A percentile compares a stretch with the other conserved stretches of the same genome.
These are phyloP conservation scores for Phytopythium ostracodes DNA, from an alignment of 352 stramenopile species.

Conservation along the genomic window DNA sequence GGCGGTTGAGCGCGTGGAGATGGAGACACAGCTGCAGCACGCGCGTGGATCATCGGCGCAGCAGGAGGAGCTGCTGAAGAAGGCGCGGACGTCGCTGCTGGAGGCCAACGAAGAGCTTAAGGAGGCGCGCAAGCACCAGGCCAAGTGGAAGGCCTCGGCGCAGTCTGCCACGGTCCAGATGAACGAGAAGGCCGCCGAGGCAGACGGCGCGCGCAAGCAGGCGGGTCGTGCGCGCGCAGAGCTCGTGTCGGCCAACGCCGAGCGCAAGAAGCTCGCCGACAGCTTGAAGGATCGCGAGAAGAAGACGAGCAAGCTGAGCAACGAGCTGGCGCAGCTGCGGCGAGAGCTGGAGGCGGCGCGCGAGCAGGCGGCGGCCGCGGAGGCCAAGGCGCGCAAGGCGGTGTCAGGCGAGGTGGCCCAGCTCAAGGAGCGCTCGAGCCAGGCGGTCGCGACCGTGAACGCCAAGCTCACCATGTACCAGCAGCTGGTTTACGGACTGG, in stretches of 20 bases:
- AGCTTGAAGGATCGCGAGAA: slow-evolving; percentile 68
- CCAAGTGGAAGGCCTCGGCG: slow-evolving; percentile 74
- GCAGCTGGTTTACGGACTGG: slow-evolving; percentile 43
- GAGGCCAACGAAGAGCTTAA: slow-evolving; percentile 78
- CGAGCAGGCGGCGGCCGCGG: slow-evolving; percentile 20
- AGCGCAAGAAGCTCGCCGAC: slow-evolving; percentile 44
- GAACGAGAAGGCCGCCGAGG: slow-evolving; percentile 63
- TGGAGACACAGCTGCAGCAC: slow-evolving; percentile 36
- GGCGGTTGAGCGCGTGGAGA: slow-evolving; percentile 18
- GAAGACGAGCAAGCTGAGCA: slow-evolving; percentile 55
- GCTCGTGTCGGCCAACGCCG: slow-evolving; percentile 31
- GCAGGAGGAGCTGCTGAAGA: slow-evolving; percentile 71
- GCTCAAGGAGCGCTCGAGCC: slow-evolving; percentile 31
- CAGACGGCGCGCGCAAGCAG: slow-evolving; percentile 64
- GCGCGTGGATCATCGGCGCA: slow-evolving; percentile 30
- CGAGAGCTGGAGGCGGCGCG: slow-evolving; percentile 26
- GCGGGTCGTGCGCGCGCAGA: slow-evolving; percentile 47
- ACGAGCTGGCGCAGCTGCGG: slow-evolving; percentile 49
- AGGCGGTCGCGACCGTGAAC: slow-evolving; percentile 17
- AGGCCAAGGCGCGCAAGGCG: slow-evolving; percentile 24
- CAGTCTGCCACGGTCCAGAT: slow-evolving; percentile 55
- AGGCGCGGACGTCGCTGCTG: slow-evolving; percentile 58
- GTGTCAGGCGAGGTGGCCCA: slow-evolving; percentile 36
- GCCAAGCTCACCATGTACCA: slow-evolving; percentile 57
- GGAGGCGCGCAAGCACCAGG: slow-evolving; percentile 46